Evolutionary conservation across 73 alveolate species (phyloP).

Genomic region (Chromera velia): DNA sequence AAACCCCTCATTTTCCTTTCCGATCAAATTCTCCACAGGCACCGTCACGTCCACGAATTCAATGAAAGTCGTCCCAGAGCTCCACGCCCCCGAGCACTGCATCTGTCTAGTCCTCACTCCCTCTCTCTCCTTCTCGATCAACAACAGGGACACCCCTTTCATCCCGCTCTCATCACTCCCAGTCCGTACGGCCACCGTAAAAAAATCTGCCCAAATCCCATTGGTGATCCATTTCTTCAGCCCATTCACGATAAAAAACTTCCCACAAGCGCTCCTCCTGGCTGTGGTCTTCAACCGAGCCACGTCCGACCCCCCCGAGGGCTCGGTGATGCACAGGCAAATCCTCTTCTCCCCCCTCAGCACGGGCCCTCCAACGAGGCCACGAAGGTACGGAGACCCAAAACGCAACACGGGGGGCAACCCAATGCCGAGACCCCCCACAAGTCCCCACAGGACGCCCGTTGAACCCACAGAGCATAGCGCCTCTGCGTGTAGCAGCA

Average conservation of each 20-base stretch:
- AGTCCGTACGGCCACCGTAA: slow-evolving; percentile 34
- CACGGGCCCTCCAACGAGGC: no score
- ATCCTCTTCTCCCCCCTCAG: no score
- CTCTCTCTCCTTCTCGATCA: slow-evolving; percentile 34
- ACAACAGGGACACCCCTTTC: slow-evolving; percentile 25
- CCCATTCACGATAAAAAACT: slow-evolving; percentile 34
- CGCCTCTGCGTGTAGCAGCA: no score
- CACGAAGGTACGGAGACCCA: no score
- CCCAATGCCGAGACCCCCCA: no score
- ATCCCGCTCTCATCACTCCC: slow-evolving; percentile 38
- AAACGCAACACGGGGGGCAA: no score
- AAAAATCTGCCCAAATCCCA: slow-evolving; percentile 30
- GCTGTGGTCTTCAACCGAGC: slow-evolving; percentile 30
- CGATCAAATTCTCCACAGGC: slow-evolving; percentile 29
- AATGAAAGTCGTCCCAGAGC: slow-evolving; percentile 31
- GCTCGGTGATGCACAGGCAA: slow-evolving; percentile 38
- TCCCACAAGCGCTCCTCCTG: no score
- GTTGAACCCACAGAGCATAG: no score
- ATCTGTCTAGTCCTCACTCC: slow-evolving; percentile 31
- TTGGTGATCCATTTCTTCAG: slow-evolving; percentile 40
- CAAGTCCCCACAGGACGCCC: no score
- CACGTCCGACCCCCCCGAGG: slow-evolving; percentile 26
- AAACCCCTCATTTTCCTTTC: slow-evolving; percentile 33
- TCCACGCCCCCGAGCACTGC: slow-evolving; percentile 45
- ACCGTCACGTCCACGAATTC: slow-evolving; percentile 32